A percentile compares a stretch with the other conserved stretches of the same genome.
These are phyloP conservation scores for Hydnomerulius pinastri DNA, from an alignment of 768 basidiomycete genomes.

Conservation along the genomic window DNA sequence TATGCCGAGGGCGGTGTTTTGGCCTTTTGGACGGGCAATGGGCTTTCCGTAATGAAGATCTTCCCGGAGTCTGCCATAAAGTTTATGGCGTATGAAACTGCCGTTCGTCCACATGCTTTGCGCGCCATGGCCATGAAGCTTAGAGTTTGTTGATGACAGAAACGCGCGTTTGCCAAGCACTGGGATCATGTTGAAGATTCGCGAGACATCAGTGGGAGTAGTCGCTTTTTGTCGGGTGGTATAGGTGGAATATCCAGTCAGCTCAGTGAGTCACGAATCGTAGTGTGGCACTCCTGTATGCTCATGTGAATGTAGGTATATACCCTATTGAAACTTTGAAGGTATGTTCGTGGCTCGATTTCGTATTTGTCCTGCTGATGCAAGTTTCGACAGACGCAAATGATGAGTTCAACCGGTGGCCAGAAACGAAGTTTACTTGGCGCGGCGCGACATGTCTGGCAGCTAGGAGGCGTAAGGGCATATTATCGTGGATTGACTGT, in stretches of 20 bases:
- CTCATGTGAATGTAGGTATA: constrained; percentile 60
- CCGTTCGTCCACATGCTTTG: constrained; percentile 53
- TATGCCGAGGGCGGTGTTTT: constrained; percentile 87
- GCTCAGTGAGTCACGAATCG: constrained; percentile 59
- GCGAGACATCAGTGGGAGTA: constrained; percentile 85
- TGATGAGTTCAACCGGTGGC: constrained; percentile 85
- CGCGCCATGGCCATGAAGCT: constrained; percentile 14
- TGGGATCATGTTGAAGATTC: constrained; percentile 90
- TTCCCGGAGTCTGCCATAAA: constrained; percentile 99
- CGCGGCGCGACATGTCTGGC: constrained; percentile 77
- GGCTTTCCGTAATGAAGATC: constrained; percentile 91
- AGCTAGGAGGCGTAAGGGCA: constrained; percentile 73
- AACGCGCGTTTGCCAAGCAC: constrained; percentile 91
- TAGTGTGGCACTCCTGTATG: constrained; percentile 4
- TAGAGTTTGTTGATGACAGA: constrained; percentile 52
- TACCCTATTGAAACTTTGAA: constrained; percentile 97
- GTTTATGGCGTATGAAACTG: constrained; percentile 93
- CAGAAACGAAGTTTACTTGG: constrained; percentile 57
- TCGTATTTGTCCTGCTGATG: constrained; percentile 1
- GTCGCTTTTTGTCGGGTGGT: constrained; percentile 93
- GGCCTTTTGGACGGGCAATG: constrained; percentile 98
- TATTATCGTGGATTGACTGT: constrained; percentile 93
- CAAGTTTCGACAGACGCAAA: constrained; percentile 66
- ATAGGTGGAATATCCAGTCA: constrained; percentile 95
- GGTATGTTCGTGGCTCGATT: constrained; percentile 38